Percentiles rank a stretch among this genome's conserved stretches.
Evolutionary conservation across 2,329 filamentous ascomycete genomes (phyloP).

Genomic region (Verticillium nubilum): DNA sequence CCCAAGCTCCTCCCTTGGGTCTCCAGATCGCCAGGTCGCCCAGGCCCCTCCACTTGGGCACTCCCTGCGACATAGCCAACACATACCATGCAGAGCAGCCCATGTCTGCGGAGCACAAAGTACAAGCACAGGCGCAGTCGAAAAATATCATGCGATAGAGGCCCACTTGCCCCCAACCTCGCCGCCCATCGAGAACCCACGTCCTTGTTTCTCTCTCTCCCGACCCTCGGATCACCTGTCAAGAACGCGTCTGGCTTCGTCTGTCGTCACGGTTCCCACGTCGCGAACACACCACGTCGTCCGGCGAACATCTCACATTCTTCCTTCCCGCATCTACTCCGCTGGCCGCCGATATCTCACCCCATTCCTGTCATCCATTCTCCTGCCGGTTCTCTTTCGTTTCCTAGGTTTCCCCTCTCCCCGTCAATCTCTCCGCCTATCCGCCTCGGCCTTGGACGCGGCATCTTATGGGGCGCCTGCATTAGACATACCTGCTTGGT

Average conservation of each 20-base stretch:
- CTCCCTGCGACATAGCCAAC: not conserved
- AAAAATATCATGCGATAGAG: not conserved
- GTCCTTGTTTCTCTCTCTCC: not conserved
- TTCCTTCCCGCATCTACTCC: constrained; percentile 3
- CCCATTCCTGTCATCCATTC: constrained; percentile 3
- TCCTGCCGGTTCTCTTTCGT: constrained; percentile 1
- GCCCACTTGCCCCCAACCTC: not conserved
- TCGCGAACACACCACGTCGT: constrained; percentile 13
- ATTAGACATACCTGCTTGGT: constrained; percentile 7
- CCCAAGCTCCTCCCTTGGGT: not conserved
- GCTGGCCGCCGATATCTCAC: not conserved
- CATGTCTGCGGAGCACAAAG: not conserved
- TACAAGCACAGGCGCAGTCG: not conserved
- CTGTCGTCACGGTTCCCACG: constrained; percentile 2
- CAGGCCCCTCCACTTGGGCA: not conserved
- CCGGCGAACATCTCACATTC: constrained; percentile 13
- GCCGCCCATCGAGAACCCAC: not conserved
- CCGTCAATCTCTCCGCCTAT: not conserved
- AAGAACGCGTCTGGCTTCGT: not conserved
- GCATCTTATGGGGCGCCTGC: constrained; percentile 8
- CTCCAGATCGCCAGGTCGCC: not conserved
- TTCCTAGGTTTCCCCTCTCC: constrained; percentile 7
- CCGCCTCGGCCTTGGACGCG: constrained; percentile 1
- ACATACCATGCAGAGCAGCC: not conserved
- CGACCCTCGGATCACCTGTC: not conserved